Conservation (phyloP, 1,284 basidiomycete genomes). For the Fomitopsis pinicola region DNA sequence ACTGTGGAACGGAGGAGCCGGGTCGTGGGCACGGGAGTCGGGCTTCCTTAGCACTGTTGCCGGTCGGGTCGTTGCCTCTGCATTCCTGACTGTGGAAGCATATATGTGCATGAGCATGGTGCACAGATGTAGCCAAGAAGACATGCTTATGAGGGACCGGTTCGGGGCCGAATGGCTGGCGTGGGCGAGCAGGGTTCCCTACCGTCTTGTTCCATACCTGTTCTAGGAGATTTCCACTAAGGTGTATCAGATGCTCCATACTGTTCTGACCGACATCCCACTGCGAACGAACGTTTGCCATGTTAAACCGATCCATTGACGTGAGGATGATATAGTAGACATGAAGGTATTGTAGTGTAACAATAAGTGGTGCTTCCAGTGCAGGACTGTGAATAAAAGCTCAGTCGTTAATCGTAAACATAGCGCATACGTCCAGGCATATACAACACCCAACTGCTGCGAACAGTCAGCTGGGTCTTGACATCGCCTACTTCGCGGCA, state of each 20-base stretch:
- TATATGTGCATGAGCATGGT: conserved; percentile 34
- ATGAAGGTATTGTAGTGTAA: neutral
- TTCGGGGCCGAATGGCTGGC: conserved; percentile 5
- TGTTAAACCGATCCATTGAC: neutral
- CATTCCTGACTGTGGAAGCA: neutral
- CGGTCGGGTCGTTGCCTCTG: neutral
- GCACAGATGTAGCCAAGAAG: neutral
- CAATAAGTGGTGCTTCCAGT: neutral
- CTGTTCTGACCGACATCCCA: neutral
- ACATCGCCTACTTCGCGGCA: no score
- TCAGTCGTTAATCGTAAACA: neutral
- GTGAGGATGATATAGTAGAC: neutral
- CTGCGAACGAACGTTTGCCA: neutral
- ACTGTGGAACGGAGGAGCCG: neutral
- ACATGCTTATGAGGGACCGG: neutral
- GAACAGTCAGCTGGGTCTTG: no score
- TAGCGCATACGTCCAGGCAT: no score
- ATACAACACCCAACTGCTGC: no score
- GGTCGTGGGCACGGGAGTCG: neutral
- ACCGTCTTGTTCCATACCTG: conserved; percentile 2
- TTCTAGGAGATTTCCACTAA: neutral
- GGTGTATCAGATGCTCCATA: no score
- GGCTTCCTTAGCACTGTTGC: neutral
- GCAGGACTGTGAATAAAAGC: neutral
- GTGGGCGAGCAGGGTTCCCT: conserved; percentile 1